Base-by-base conservation (phyloP, 352 stramenopile genomes). In the Stephanocyclus meneghinianus region DNA sequence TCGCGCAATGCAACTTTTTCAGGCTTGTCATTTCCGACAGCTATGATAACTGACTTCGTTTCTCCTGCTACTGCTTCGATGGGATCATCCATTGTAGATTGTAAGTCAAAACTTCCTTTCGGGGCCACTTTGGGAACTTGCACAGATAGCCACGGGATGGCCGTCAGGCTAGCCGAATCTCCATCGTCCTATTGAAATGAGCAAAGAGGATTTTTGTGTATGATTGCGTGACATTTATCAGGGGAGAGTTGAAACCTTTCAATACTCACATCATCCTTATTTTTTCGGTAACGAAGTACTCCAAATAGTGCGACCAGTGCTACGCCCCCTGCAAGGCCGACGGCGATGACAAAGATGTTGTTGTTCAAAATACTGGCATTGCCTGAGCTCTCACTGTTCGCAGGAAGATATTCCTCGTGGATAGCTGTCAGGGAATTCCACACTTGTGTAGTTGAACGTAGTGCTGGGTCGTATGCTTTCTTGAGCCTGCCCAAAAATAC, bases 31-130 rank as follows among this genome's bases (percentile, higher is more conserved):
- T 45, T 26, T 21, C 26, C 55, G 18, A 63, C 55, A 45, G 30
- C 26, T 44, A 63, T 40, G 11, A 45, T 40, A 45, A 63, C 55
- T 13, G 55, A 63, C 16, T 13, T 63, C 6, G 55, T 63, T 16
- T 63, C 55, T 40, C 55, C 55, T 45, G 30, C 55, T 63, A 63
- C n/a, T 45, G 30, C 55, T 45, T 63, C 55, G 11, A 63, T 63
- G 1, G 55, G 55, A n/a, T 21, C 26, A 21, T 63, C 55, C 26
- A 63, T 63, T 8, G 26, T 45, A 29, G 55, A 63, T 29, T 45
- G 21, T 16, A n/a, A 9, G n/a, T 63, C 55, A 63, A 16, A 45
- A 16, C 10, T 29, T n/a, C 7, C 1, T 40, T 40, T 63, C 10
- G 26, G 26, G 13, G 55, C 55, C 30, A 21, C 21, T 29, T 63